A percentile compares a stretch with the other conserved stretches of the same genome.
These are phyloP conservation scores for Schwanniomyces sp. DNA, from an alignment of 805 yeast species.

Conservation along the genomic window DNA sequence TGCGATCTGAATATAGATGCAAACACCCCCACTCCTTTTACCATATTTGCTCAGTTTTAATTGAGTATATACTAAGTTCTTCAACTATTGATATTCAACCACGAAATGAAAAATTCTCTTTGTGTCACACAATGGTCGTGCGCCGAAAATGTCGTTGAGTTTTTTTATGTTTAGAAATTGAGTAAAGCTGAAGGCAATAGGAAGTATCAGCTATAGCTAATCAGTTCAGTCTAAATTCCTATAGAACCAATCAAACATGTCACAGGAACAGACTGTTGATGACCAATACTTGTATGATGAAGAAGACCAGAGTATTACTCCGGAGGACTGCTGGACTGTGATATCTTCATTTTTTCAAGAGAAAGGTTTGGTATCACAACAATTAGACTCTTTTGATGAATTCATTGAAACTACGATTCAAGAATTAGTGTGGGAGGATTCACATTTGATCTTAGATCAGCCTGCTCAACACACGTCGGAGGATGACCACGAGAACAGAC, in stretches of 20 bases:
- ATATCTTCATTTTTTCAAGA: conserved; percentile 94
- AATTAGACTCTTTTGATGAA: conserved; percentile 96
- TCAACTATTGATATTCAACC: background rate
- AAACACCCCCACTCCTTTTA: conserved; percentile 3
- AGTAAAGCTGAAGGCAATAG: conserved; percentile 5
- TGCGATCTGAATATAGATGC: conserved; percentile 8
- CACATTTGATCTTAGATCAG: conserved; percentile 90
- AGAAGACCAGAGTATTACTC: conserved; percentile 67
- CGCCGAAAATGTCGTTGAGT: conserved; percentile 4
- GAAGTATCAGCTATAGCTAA: background rate
- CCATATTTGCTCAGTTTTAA: background rate
- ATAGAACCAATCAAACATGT: conserved; percentile 6
- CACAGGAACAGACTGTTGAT: conserved; percentile 19
- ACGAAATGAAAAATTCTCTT: conserved; percentile 10
- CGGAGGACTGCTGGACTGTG: conserved; percentile 99
- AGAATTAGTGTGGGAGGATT: conserved; percentile 94
- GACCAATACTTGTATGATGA: conserved; percentile 77
- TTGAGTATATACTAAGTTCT: background rate
- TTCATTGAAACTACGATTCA: conserved; percentile 95
- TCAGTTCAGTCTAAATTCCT: conserved; percentile 1
- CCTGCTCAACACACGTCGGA: conserved; percentile 97
- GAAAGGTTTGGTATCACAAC: conserved; percentile 96
- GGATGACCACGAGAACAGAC: conserved; percentile 82
- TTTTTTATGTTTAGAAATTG: conserved; percentile 6
- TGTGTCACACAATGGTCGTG: conserved; percentile 8